Evolutionary conservation across 2,329 filamentous ascomycete species (phyloP).

Genomic region (Nigrospora osmanthi): DNA sequence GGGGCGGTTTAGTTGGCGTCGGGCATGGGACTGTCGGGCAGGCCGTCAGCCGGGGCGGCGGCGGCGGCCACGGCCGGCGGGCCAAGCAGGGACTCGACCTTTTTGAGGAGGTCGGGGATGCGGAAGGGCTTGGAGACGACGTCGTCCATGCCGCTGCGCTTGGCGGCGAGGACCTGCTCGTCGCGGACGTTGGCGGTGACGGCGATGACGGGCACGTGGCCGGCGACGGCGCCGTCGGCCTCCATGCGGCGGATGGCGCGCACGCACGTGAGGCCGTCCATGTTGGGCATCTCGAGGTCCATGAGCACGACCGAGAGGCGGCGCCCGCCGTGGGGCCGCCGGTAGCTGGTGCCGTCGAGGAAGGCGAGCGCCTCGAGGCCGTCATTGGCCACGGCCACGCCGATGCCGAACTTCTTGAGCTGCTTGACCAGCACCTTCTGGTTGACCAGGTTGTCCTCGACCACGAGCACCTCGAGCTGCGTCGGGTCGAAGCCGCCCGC

Average conservation of each 20-base stretch:
- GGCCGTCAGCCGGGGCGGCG: not conserved
- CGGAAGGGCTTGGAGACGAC: conserved; percentile 52
- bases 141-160: conserved; percentile 35
- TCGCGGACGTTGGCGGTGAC: conserved; percentile 37
- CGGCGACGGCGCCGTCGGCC: conserved; percentile 17
- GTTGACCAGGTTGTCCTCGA: conserved; percentile 63
- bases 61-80: too few relatives aligned
- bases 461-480: conserved; percentile 50
- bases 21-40: too few relatives aligned
- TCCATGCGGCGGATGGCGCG: conserved; percentile 30
- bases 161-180: conserved; percentile 29
- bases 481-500: conserved; percentile 27
- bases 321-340: conserved; percentile 6
- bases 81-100: conserved; percentile 25
- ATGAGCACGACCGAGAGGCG: conserved; percentile 32
- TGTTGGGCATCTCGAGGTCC: conserved; percentile 42
- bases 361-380: conserved; percentile 47
- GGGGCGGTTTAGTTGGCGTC: too few relatives aligned
- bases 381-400: conserved; percentile 53
- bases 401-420: conserved; percentile 49
- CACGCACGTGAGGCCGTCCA: conserved; percentile 36
- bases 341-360: conserved; percentile 24
- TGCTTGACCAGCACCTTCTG: conserved; percentile 61
- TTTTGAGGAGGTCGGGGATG: conserved; percentile 35
- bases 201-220: conserved; percentile 35